A percentile compares a stretch with the other conserved stretches of the same genome.
These are phyloP conservation scores for Suillus fuscotomentosus DNA, from an alignment of 768 basidiomycete genomes.

Conservation along the genomic window DNA sequence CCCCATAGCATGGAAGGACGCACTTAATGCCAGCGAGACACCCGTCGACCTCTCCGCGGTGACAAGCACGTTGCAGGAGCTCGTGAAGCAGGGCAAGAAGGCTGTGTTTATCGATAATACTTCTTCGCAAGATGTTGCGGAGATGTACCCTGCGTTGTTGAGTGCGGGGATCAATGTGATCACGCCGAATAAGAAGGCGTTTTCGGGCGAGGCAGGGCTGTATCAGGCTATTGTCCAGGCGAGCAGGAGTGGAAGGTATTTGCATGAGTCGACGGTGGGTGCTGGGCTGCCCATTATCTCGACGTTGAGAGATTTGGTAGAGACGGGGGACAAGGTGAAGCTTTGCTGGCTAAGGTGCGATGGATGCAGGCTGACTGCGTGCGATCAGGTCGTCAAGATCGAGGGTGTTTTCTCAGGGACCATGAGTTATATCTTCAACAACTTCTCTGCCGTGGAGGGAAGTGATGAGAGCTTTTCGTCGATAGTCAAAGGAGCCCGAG, in stretches of 20 bases:
- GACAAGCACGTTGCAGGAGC: conserved; percentile 39
- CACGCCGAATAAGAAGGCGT: conserved; percentile 98
- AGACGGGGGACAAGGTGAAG: conserved; percentile 86
- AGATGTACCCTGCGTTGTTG: conserved; percentile 78
- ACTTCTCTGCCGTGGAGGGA: conserved; percentile 73
- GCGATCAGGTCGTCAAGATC: conserved; percentile 71
- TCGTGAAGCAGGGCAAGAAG: conserved; percentile 46
- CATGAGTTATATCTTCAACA: conserved; percentile 98
- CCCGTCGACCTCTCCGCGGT: conserved; percentile 37
- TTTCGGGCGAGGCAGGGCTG: conserved; percentile 66
- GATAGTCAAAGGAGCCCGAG: conserved; percentile 83
- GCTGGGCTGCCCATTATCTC: conserved; percentile 92
- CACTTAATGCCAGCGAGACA: conserved; percentile 44
- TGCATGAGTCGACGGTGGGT: conserved; percentile 92
- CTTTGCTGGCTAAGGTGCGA: not conserved
- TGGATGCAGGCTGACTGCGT: conserved; percentile 2
- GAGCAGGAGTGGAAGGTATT: conserved; percentile 57
- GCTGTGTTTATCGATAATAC: conserved; percentile 91
- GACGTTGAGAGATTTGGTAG: conserved; percentile 88
- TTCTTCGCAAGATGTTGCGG: conserved; percentile 78
- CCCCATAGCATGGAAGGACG: conserved; percentile 43
- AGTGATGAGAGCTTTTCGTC: conserved; percentile 82
- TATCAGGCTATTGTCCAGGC: conserved; percentile 69
- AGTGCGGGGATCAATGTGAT: conserved; percentile 79
- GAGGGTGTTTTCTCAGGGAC: conserved; percentile 99